phyloP scores from a whole-genome alignment of 768 basidiomycete species.

The Auricularia sp. region DNA sequence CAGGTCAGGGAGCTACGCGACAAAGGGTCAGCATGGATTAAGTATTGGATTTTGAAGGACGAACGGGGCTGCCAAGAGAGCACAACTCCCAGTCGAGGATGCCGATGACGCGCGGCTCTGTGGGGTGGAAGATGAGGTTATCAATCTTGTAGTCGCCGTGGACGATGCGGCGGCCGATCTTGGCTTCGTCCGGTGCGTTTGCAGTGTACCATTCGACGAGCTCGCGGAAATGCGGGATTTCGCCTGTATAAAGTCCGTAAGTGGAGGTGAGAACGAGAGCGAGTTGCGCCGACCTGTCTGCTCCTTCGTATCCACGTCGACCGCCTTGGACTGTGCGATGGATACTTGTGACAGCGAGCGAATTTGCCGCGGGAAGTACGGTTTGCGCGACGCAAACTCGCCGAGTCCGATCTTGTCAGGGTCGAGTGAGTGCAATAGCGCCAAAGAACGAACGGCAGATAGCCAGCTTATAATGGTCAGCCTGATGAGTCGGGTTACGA shows the following conservation, averaged over 20 bases:
- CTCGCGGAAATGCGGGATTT: constrained; percentile 66
- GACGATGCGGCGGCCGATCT: constrained; percentile 73
- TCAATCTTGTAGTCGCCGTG: constrained; percentile 99
- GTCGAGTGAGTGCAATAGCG: constrained; percentile 52
- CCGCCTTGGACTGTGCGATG: constrained; percentile 57
- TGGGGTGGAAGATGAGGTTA: constrained; percentile 90
- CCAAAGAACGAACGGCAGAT: constrained; percentile 61
- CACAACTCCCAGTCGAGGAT: constrained; percentile 98
- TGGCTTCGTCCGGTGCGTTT: constrained; percentile 68
- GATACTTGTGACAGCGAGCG: constrained; percentile 80
- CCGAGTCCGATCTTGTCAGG: constrained; percentile 59
- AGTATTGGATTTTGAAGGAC: constrained; percentile 15
- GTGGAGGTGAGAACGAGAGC: not conserved
- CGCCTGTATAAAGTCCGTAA: constrained; percentile 29
- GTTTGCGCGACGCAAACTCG: constrained; percentile 59
- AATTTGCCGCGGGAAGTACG: constrained; percentile 92
- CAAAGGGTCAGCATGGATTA: not conserved
- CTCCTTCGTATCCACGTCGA: constrained; percentile 54
- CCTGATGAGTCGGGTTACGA: not conserved
- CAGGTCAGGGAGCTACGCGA: constrained; percentile 63
- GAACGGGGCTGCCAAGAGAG: constrained; percentile 83
- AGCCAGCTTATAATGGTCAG: constrained; percentile 49
- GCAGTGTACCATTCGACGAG: constrained; percentile 66
- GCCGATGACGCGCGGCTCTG: constrained; percentile 85
- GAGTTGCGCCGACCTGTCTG: constrained; percentile 19